Evolutionary conservation across 371 early-diverging fungal genomes (phyloP), one percentile per base, ranked within the genome.

Genomic region (Chytridium lagenaria): DNA sequence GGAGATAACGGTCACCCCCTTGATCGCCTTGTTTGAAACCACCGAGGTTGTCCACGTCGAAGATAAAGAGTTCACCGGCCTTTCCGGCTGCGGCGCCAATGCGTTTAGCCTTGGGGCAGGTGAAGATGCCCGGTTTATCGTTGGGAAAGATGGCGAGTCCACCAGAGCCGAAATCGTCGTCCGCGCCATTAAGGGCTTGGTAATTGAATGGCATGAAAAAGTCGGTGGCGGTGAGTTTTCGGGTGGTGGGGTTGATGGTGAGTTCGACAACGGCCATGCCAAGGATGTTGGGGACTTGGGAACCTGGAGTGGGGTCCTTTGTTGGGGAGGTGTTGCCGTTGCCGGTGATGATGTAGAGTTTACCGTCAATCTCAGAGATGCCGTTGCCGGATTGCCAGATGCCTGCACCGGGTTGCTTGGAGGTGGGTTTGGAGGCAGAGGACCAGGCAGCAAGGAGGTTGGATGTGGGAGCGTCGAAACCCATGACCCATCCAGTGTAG

Each of bases 401-500:
- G 1, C 65, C 65, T 2, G 71, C 37, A 5, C 71, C 71, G 50
- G 31, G n/a, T n/a, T n/a, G n/a, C 19, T 63, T 63, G 28, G 7
- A 7, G 31, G 61, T 3, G 34, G n/a, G 36, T 22, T 51, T 30
- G 15, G 52, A 31, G 55, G 7, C 55, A 26, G 55, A 5, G 3
- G 36, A 16, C 26, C 39, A 33, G 23, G 71, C 71, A 39, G 71
- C 16, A 12, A 50, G 33, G 3, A 67, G 23, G 2, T 2, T 34
- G 10, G 31, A 50, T n/a, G 55, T 72, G 1, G 5, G 12, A 12
- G 51, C 67, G 28, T 49, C 34, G 36, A 72, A 3, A 19, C 55
- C 66, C 5, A 72, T 55, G 28, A 72, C 67, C 72, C 72, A 72
- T 49, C 72, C 72, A 5, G 72, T 67, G 49, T 16, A 72, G 72